phyloP scores from a whole-genome alignment of 202 grass and related monocot genomes.

The Carex sylvatica region DNA sequence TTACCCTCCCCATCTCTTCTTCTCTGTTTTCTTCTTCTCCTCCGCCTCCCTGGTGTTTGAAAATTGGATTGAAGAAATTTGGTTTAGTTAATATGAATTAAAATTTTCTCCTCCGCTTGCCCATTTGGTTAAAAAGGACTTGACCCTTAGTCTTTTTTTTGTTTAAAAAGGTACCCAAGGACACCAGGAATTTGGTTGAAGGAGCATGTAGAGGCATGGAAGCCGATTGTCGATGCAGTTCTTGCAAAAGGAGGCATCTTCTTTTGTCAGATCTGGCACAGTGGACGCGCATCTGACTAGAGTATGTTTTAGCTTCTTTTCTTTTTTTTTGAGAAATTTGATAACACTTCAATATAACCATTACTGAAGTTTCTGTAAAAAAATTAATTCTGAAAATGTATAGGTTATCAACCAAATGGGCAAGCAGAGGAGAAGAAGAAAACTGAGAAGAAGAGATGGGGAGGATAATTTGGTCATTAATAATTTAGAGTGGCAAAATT shows the following conservation, averaged over 20 bases:
- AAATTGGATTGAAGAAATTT: too few relatives aligned
- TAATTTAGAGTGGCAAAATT: too few relatives aligned
- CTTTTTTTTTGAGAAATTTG: not conserved
- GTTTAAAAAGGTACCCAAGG: constrained; percentile 23
- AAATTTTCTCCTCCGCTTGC: too few relatives aligned
- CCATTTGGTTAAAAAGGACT: too few relatives aligned
- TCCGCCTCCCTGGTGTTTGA: too few relatives aligned
- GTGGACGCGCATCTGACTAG: constrained; percentile 27
- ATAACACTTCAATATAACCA: not conserved
- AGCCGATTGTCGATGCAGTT: constrained; percentile 27
- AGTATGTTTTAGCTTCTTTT: not conserved
- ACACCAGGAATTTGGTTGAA: constrained; percentile 48
- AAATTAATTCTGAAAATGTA: not conserved
- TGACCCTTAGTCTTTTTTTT: not conserved
- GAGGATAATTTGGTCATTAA: too few relatives aligned
- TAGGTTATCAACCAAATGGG: constrained; percentile 45
- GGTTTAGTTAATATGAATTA: too few relatives aligned
- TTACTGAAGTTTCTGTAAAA: not conserved
- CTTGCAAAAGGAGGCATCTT: constrained; percentile 46
- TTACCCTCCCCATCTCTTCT: too few relatives aligned
- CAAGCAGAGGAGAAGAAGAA: too few relatives aligned
- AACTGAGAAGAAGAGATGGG: too few relatives aligned
- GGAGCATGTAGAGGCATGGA: constrained; percentile 51
- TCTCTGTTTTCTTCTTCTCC: too few relatives aligned
- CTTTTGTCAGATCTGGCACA: constrained; percentile 44